Evolutionary conservation across 2,329 filamentous ascomycete species (phyloP), one percentile per base, ranked within the genome.

Genomic region (Diaporthe citri): DNA sequence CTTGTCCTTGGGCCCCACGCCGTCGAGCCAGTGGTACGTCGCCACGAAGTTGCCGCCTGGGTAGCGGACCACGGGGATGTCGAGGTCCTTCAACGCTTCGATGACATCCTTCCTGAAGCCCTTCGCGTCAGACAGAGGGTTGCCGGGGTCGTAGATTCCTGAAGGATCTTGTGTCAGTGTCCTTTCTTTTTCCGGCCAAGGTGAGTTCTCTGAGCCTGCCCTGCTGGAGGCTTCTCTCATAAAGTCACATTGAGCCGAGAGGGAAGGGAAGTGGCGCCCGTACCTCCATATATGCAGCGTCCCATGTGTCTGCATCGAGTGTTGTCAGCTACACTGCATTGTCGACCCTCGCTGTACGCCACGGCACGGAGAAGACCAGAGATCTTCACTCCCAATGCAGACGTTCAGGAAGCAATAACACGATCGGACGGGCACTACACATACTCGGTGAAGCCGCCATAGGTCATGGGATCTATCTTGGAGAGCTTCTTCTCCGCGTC

Each of bases 41-140:
- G 94, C 94, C 59, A 92, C 90, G 82, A 96, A 97, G 83, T 97
- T 97, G 64, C 94, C 94, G 20, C 94, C 95, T 1, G 94, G 94
- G 80, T 96, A 97, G 64, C 94, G 88, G 31, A 96, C 90, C 51
- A 96, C 93, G 20, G 94, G 94, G 51, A 94, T 89, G 71, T 93
- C 89, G 72, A 97, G 88, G 78, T 95, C 93, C 80, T 91, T 90
- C 77, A 97, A 87, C 8, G 93, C 92, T 56, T 90, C 88, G 34
- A 97, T 89, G 56, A 97, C 94, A 83, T 97, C 94, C 78, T 89
- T 94, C 52, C 94, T 92, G 85, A 95, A 96, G 56, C 94, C 94
- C 77, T 94, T 87, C 72, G 90, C 87, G 78, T 96, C 93, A 2
- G 93, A 92, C n/a, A 95, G 88, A 4, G 91, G 85, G 82, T 92